Evolutionary conservation across 2,329 filamentous ascomycete species (phyloP), one percentile per base, ranked within the genome.

Genomic region (Xylaria sp.): DNA sequence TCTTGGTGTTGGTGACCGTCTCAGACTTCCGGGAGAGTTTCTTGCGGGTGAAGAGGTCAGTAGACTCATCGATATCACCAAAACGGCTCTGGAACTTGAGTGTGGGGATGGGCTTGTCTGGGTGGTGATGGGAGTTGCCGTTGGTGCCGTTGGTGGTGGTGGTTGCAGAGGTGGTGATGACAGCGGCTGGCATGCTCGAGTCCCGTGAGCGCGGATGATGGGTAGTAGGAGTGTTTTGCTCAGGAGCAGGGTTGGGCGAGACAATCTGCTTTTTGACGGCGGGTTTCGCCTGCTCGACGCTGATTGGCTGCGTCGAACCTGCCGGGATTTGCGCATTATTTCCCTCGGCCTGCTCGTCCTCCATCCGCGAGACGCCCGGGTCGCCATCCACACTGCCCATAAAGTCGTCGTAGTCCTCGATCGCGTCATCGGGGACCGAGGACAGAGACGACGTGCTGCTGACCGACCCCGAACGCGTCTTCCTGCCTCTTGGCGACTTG

Each of bases 181-280:
- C 67, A 61, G 71, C 71, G 62, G 75, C 71, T 63, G 75, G 71
- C 75, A 77, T 79, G 65, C 74, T 77, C 66, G 73, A 72, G 65
- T 75, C 73, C 60, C 68, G 68, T 59, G 66, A 64, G 57, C 68
- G 71, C 55, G 65, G 67, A 65, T 69, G 71, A 45, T 72, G 68
- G 66, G 69, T 57, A 67, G 73, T 59, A 68, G 73, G 63, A 68
- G 73, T 71, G 70, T 72, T 73, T 66, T 71, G 72, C 44, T 73
- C 70, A 39, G 68, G 64, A 70, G 67, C 71, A 74, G 73, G 70
- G 67, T 75, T 73, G 74, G 74, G 71, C 69, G 74, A 74, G 67
- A 71, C 72, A 71, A 72, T 74, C 73, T 77, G 75, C 73, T 76
- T 77, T 77, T 77, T 78, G 71, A 71, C 66, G 69, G 75, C 74